Percentiles rank a stretch among this genome's conserved stretches.
These are phyloP conservation scores for Dendrobium nobile DNA, from an alignment of 106 monocot species.

Conservation along the genomic window DNA sequence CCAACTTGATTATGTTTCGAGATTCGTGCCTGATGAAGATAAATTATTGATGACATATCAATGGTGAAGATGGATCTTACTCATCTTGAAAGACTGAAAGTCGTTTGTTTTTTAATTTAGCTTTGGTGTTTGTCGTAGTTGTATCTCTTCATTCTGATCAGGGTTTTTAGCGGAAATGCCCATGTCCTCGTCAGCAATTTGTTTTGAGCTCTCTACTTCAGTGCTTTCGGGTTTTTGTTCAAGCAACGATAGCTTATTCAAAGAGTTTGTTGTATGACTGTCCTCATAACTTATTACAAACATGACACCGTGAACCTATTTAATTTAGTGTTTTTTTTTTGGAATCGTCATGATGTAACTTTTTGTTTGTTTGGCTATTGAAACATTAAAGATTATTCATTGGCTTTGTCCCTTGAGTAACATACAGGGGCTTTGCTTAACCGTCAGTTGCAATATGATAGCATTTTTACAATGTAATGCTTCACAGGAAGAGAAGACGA, in stretches of 20 bases:
- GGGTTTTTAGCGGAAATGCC: neutral
- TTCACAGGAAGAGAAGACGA: conserved; percentile 81
- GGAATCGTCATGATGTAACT: neutral
- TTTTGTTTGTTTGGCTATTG: neutral
- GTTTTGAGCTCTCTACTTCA: neutral
- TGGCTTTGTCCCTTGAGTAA: neutral
- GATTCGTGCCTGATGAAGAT: no score
- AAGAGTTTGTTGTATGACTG: neutral
- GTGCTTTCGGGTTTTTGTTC: neutral
- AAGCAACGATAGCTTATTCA: neutral
- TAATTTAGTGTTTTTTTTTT: neutral
- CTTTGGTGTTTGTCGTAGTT: neutral
- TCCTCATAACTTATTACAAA: neutral
- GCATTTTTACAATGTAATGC: neutral
- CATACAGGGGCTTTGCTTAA: neutral
- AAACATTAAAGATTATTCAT: neutral
- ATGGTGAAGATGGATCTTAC: neutral
- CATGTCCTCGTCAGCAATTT: neutral
- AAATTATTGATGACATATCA: neutral
- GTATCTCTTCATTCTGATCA: neutral
- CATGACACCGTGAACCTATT: neutral
- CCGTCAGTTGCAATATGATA: neutral
- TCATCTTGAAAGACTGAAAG: neutral
- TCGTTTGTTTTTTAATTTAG: neutral
- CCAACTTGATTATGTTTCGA: no score